Evolutionary conservation across 1,139 yeast genomes (phyloP), one percentile per base, ranked within the genome.

Genomic region (Yamadazyma pseudoaaseri): DNA sequence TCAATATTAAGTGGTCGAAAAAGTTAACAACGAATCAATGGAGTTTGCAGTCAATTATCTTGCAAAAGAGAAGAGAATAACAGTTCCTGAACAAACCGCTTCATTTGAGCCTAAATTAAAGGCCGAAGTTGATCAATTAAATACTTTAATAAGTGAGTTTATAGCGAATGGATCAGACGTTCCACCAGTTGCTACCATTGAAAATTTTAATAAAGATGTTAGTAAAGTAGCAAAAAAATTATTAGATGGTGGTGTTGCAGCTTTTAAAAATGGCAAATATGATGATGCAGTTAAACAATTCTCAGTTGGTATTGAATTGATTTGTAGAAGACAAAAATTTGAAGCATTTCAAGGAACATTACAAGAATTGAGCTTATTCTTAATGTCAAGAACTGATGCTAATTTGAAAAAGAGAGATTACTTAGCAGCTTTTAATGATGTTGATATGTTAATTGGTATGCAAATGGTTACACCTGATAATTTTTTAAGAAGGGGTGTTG

Each of bases 351-450:
- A 79, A 45, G 74, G 81, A 27, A 83, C 90, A 24, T 61, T 89
- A 36, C 90, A 84, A 50, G 97, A 92, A 55, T 62, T 86, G 36
- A 73, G 81, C 31, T 70, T 77, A 49, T 74, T 87, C 52, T 61
- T 90, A 38, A 82, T 81, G 66, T 83, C 87, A 36, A 73, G 97
- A 44, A 80, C 95, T 15, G 97, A 90, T 51, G 86, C 95, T 0
- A 76, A 82, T 49, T 68, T 89, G 54, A 73, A 82, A 49, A 66
- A 73, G 37, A 72, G 77, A 34, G 66, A 78, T 38, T 85, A 77
- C 64, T 60, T 83, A 29, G 81, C 80, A 34, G 97, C 96, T 0
- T 77, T 68, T 52, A 82, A 83, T 41, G 97, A 90, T 54, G 81
- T 94, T 2, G 92, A 87, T 42, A 62, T 90, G 62, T 68, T 90